Evolutionary conservation across 768 basidiomycete species (phyloP), one percentile per base, ranked within the genome.

Genomic region (Phlebiopsis gigantea): DNA sequence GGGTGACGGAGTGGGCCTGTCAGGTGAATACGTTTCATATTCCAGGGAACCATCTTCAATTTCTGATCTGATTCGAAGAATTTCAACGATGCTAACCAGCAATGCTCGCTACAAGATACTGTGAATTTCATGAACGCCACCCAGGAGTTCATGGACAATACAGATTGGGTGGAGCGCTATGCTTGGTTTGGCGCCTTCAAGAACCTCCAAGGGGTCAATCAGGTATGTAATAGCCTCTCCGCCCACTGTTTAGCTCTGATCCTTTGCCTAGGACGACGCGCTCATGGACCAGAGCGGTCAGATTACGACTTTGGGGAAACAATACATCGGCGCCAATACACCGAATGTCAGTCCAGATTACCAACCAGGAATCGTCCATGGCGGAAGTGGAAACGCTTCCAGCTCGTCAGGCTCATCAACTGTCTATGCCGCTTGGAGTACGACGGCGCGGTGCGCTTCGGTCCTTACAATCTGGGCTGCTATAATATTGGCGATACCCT

Each of bases 1-100:
- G 82, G 82, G 76, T 84, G 0, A 84, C 83, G 0, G 83, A 84
- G 62, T 83, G 80, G 79, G 78, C 79, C 0, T 81, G 79, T 60
- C 79, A 71, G 65, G 68, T 68, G 24, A 41, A 17, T 15, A 51
- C 19, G 24, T 15, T 9, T 25, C n/a, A 25, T 29, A 12, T 29
- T n/a, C 26, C 5, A 34, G 48, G 6, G n/a, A 17, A 41, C n/a
- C 34, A 39, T 39, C n/a, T 7, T 34, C 31, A 34, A 34, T 14
- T 47, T 43, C 24, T 14, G 24, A 21, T 43, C 28, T 41, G 29
- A 29, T 14, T 41, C 21, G 22, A 22, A 80, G 66, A 79, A 79
- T 30, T 66, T 70, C 45, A 78, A 73, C 58, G 62, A 77, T 46
- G 51, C 62, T 2, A 59, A 67, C 24, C 65, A 62, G 6, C 80